Conservation (phyloP, 257 asterid genomes). For the Solanum verrucosum region DNA sequence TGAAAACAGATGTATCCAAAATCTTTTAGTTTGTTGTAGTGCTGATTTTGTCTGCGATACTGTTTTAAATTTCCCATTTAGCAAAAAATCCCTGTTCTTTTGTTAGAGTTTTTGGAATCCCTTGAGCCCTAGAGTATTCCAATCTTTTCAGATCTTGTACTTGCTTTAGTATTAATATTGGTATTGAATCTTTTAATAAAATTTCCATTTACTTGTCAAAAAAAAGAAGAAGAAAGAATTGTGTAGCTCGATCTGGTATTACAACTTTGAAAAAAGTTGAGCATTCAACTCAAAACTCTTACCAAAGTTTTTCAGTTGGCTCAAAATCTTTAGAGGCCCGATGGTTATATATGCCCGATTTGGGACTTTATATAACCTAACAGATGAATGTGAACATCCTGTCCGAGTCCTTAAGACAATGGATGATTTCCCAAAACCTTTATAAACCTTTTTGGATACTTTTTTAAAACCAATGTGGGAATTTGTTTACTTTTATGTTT, state of each 20-base stretch:
- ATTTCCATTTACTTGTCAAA: background rate
- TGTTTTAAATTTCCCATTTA: background rate
- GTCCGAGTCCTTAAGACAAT: background rate
- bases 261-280: background rate
- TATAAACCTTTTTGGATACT: background rate
- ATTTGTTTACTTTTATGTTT: background rate
- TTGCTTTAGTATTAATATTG: background rate
- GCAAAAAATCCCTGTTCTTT: background rate
- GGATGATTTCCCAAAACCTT: background rate
- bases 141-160: background rate
- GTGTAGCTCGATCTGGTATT: background rate
- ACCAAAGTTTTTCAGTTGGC: background rate
- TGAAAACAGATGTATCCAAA: background rate
- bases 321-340: background rate
- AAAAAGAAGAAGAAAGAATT: background rate
- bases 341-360: background rate
- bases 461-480: background rate
- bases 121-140: background rate
- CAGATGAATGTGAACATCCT: background rate
- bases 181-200: background rate
- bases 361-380: background rate
- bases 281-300: background rate
- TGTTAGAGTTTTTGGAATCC: background rate
- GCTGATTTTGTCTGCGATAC: background rate
- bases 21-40: background rate